Base-by-base conservation (phyloP, 192 early-diverging fungal genomes). In the Coemansia sp. region DNA sequence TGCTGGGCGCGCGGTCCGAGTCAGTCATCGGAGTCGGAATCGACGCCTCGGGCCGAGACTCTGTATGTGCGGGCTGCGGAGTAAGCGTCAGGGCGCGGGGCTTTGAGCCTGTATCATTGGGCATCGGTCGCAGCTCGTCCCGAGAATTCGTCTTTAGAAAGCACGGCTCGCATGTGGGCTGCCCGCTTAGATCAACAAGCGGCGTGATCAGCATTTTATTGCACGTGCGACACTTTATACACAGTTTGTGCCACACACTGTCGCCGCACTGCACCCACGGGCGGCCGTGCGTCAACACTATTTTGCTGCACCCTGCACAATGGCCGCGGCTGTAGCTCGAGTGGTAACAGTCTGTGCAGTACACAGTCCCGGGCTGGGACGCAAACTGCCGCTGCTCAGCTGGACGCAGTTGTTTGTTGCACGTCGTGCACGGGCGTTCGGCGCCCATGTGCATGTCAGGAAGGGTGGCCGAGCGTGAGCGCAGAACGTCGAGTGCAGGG, bases 181-280 rank as follows among this genome's bases (percentile, higher is more conserved):
- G 43, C 0, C 77, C 77, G 1, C 62, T 69, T 29, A 69, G 19
- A 49, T 71, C 82, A 6, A 80, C 73, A 17, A 80, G 61, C 51
- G 82, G 82, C 6, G 63, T 56, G 5, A 80, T 58, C 9, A 83
- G 65, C 23, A 76, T 60, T 43, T 70, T 76, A 19, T 35, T 41
- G 54, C 82, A 83, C 2, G 59, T n/a, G 21, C 55, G 39, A 54
- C 82, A 83, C 50, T 68, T 70, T 51, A 83, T 69, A 52, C 82
- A 83, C 61, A 83, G 74, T 63, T 83, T 79, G 57, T 83, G 82
- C 82, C 82, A 83, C 11, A 76, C 73, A 2, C 53, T 56, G 48
- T 68, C 76, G 41, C 73, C 73, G 59, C 73, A 65, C 71, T 79
- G 76, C 58, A 79, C 70, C 82, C 82, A 83, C 11, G 76, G 76